phyloP scores from a whole-genome alignment of 2,329 filamentous ascomycete species.

The Pestalotiopsis sp. region DNA sequence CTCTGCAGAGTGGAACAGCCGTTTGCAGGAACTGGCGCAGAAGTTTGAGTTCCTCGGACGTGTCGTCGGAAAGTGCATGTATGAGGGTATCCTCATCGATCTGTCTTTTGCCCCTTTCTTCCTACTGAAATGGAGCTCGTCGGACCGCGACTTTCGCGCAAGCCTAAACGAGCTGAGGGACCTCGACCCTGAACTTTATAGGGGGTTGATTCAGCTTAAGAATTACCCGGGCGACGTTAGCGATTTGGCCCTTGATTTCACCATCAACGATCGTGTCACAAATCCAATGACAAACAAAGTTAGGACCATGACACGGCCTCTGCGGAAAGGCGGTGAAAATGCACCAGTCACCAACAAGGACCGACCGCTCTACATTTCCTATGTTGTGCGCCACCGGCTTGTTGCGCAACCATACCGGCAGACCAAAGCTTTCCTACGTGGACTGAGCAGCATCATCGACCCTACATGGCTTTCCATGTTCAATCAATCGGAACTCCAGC shows the following conservation, averaged over 20 bases:
- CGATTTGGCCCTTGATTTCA: constrained; percentile 85
- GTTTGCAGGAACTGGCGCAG: constrained; percentile 64
- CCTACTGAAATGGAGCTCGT: constrained; percentile 89
- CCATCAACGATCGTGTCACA: constrained; percentile 72
- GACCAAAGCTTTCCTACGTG: constrained; percentile 84
- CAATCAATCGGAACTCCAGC: constrained; percentile 93
- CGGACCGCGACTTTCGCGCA: constrained; percentile 71
- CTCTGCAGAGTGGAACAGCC: constrained; percentile 55
- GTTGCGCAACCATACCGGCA: constrained; percentile 79
- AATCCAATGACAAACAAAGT: constrained; percentile 43
- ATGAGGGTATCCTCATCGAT: constrained; percentile 94
- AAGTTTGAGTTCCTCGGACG: constrained; percentile 91
- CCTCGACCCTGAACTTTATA: constrained; percentile 87
- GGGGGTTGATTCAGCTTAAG: constrained; percentile 81
- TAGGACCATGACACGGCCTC: constrained; percentile 71
- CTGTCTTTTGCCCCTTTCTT: constrained; percentile 95
- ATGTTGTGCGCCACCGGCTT: constrained; percentile 85
- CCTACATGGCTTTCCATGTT: constrained; percentile 98
- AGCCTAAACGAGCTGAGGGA: constrained; percentile 93
- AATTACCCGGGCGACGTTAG: constrained; percentile 82
- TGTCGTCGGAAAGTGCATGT: constrained; percentile 93
- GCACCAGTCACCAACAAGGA: constrained; percentile 88
- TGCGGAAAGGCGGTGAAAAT: constrained; percentile 77
- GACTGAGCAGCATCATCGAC: constrained; percentile 84
- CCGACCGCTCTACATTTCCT: constrained; percentile 89